Base-by-base conservation (phyloP, 2,329 filamentous ascomycete genomes). In the Hymenoscyphus scutula region DNA sequence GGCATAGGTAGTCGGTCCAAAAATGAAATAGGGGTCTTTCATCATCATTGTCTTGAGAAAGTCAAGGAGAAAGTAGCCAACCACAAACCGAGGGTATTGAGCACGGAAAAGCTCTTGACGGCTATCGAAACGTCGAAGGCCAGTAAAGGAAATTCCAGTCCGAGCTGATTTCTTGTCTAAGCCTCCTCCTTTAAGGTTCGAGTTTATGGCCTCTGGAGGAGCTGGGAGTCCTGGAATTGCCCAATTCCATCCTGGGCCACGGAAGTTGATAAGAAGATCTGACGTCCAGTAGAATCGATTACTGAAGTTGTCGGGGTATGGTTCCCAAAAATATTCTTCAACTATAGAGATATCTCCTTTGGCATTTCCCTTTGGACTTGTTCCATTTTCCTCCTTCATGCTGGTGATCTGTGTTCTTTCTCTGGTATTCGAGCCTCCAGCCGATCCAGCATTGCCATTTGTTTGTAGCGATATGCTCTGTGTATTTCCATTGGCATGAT, bases 21-120 rank as follows among this genome's bases (percentile, higher is more conserved):
- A 72, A 62, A 86, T 71, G 76, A 93, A 96, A 77, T 94, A 96
- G 0, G 89, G 87, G 70, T 98, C 94, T 59, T 84, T 83, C 68
- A 88, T 86, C 78, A 91, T 87, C 65, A 86, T 65, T 1, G 87
- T 81, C 70, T 89, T 90, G 59, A 91, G 75, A 6, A 86, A 62
- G 74, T 97, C 94, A 8, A 97, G 78, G 7, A 84, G 64, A 13
- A 95, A 66, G 72, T 91, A 95, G 66, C 80, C 79, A 41, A 82
- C 61, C 1, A 84, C 60, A n/a, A 88, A 76, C 5, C 72, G 77
- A 8, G 74, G 62, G 11, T 86, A 63, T 29, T 80, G 79, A 17
- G 71, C 68, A 61, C 75, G 73, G 48, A 87, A 62, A 53, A 88
- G 81, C 2, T 77, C 71, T 25, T 68, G 68, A 38, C 77, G 76